Base-by-base conservation (phyloP, 305 asterid genomes). In the Striga hermonthica region DNA sequence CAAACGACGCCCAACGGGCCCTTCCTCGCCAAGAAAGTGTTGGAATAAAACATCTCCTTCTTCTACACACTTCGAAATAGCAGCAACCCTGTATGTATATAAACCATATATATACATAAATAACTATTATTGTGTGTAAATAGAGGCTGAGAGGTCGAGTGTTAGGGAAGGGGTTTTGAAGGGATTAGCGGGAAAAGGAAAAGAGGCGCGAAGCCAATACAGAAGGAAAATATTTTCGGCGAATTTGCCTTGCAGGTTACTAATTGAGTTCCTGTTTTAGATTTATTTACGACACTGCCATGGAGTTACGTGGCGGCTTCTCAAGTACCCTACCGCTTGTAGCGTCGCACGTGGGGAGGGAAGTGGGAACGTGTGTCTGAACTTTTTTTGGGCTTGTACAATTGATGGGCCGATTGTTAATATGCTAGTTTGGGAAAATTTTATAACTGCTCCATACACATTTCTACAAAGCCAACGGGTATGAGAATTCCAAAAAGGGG, bases 1-100 rank as follows among this genome's bases (percentile, higher is more conserved):
- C 97, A 92, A 66, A 87, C 98, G 9, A 93, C 89, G 35, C 96
- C 98, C 61, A 91, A 64, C 31, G 96, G 96, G 52, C 93, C 91
- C 62, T 89, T 91, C 60, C 90, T 82, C 0, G 91, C 95, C 85
- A 89, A 75, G 69, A 85, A 74, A 34, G 90, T 80, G 3, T 89
- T 96, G 36, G 98, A 89, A 78, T 89, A 91, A 75, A 91, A 91
- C 98, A 91, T 91, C 70, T 65, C 10, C 73, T 69, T 60, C 72
- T 49, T 37, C 65, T 4, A 22, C 31, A 22, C 31, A 7, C 34
- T 62, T 53, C 62, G 60, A 22, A 54, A 39, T 53, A 22, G 31
- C 31, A 22, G 72, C 31, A 54, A 4, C 12, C 40, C 4, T 41
- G 10, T 34, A 48, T 6, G 47, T 45, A 61, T 2, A 22, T 22